phyloP scores from a whole-genome alignment of 768 basidiomycete species.

The Mycena leptocephala region DNA sequence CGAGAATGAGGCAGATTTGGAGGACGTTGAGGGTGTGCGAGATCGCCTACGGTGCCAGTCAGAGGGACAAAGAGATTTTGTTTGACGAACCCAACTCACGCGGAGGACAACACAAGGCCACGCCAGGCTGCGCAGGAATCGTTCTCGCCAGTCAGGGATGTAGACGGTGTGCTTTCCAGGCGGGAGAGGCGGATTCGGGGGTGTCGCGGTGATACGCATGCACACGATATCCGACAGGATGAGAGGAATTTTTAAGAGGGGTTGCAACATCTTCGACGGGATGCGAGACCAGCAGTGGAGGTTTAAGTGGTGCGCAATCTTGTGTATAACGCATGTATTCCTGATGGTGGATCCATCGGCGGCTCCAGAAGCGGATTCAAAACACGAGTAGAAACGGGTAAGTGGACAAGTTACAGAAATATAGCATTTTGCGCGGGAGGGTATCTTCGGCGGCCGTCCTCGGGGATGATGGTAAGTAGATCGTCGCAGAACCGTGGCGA shows the following conservation, averaged over 20 bases:
- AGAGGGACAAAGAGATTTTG: not conserved
- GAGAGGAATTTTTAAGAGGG: conserved; percentile 54
- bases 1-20: conserved; percentile 50
- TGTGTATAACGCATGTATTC: no score
- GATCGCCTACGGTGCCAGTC: conserved; percentile 39
- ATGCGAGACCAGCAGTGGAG: not conserved
- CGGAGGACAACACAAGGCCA: conserved; percentile 47
- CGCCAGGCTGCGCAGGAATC: conserved; percentile 47
- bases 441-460: not conserved
- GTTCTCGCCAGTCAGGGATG: conserved; percentile 53
- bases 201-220: conserved; percentile 56
- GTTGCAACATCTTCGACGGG: not conserved
- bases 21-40: conserved; percentile 46
- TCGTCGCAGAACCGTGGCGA: no score
- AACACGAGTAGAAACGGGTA: not conserved
- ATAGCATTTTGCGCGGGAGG: not conserved
- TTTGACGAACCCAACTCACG: conserved; percentile 34
- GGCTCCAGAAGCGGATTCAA: not conserved
- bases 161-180: conserved; percentile 35
- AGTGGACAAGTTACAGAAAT: not conserved
- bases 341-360: not conserved
- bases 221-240: conserved; percentile 51
- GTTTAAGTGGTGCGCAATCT: not conserved
- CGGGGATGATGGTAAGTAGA: not conserved
- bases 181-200: conserved; percentile 50